Base-by-base conservation (phyloP, 148 eudicot genomes). In the Spergularia bocconei region DNA sequence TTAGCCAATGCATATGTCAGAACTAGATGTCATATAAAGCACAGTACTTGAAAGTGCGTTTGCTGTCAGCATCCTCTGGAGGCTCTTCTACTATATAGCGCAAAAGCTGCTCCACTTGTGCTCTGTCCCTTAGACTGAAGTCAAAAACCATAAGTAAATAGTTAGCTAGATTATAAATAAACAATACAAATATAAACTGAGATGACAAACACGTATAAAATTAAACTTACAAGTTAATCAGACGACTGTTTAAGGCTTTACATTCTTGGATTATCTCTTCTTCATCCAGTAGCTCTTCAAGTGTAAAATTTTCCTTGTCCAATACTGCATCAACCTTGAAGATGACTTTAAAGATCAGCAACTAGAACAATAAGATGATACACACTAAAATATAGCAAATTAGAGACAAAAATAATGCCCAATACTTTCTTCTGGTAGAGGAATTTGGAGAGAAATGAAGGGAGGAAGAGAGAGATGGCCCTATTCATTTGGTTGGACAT, bases 251-350 rank as follows among this genome's bases (percentile, higher is more conserved):
- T 66, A 92, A 83, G 61, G 97, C 92, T 85, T 95, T 95, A 97
- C 99, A 95, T 86, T 95, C 99, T 87, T 95, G 97, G 60, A 95
- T 95, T 70, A 95, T 92, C 82, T 95, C 99, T 80, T 95, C 99
- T 84, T 95, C 99, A 75, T 95, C 99, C 83, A 95, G 79, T 71
- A 95, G 91, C 86, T 95, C 97, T 82, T 95, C 99, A 86, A 95
- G 75, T 36, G 92, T 83, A 78, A 88, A 92, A 80, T 83, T 85
- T 54, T 95, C 99, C 87, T 89, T 92, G 87, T 95, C 99, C 78
- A 95, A 79, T 56, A 92, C 87, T n/a, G 92, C 86, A 69, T 95
- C 99, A 71, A 95, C 93, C 99, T 95, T 71, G 77, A 11, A 50
- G 48, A 75, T 58, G 36, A 71, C 57, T 2, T 33, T 44, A 51